Percentiles rank a stretch among this genome's conserved stretches.
Evolutionary conservation across 2,329 filamentous ascomycete genomes (phyloP).

Genomic region (Fusarium dlaminii): DNA sequence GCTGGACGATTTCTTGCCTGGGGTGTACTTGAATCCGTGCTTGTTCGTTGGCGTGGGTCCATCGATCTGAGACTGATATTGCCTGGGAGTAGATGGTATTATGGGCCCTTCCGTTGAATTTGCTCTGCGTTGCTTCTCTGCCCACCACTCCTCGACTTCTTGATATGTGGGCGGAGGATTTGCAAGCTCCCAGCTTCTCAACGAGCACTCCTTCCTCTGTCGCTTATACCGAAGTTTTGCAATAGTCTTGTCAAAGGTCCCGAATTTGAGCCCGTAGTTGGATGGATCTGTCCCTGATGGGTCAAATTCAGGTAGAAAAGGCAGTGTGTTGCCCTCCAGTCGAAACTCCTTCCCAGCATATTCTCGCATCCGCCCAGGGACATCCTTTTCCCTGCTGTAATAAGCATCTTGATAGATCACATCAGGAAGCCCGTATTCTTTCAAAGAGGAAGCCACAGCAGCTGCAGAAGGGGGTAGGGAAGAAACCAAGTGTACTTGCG

Average conservation of each 20-base stretch:
- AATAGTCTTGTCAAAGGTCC: constrained; percentile 60
- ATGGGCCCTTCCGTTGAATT: constrained; percentile 7
- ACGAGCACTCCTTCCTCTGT: constrained; percentile 62
- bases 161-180: constrained; percentile 72
- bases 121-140: constrained; percentile 45
- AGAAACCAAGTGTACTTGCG: constrained; percentile 38
- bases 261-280: constrained; percentile 62
- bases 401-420: constrained; percentile 86
- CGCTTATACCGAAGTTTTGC: constrained; percentile 61
- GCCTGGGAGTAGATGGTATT: constrained; percentile 42
- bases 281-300: constrained; percentile 64
- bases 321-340: constrained; percentile 77
- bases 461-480: constrained; percentile 42
- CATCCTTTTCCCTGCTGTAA: constrained; percentile 85
- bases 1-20: constrained; percentile 76
- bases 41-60: constrained; percentile 85
- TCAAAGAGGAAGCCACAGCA: constrained; percentile 34
- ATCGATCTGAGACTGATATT: constrained; percentile 82
- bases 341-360: constrained; percentile 90
- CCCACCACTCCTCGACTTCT: constrained; percentile 77
- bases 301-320: constrained; percentile 84
- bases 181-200: constrained; percentile 78
- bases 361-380: constrained; percentile 79
- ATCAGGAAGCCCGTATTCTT: constrained; percentile 59
- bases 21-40: constrained; percentile 86